Evolutionary conservation across 129 eudicot species (phyloP), one percentile per base, ranked within the genome.

Genomic region (Escallonia rubra): DNA sequence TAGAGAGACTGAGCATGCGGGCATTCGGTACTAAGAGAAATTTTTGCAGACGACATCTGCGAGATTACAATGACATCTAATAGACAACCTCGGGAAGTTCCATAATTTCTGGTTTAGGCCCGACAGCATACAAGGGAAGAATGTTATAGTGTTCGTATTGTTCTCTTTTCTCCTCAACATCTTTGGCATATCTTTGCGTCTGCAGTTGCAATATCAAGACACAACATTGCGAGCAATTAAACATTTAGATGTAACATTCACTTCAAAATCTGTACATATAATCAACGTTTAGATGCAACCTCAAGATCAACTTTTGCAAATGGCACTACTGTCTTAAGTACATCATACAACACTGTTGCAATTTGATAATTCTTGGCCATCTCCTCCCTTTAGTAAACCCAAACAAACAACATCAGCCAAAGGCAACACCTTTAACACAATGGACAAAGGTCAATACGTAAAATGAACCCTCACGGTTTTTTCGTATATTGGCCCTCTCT

Each of bases 311-410:
- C 54, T 77, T 80, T 89, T 59, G 77, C 8, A 45, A 67, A 2
- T 61, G 96, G 99, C 14, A 89, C 95, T 53, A 94, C 90, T 3
- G 97, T 85, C 77, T 63, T 81, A 76, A 94, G 76, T 67, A 94
- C 97, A 75, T 90, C 99, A 79, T 94, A 90, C 80, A 94, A 65
- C 51, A 94, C 99, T 8, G 87, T 71, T 46, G 99, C 97, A 80
- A 85, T 94, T 74, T 87, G 99, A 81, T 75, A 81, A 53, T 77
- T 79, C 85, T 94, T 94, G 53, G 96, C 94, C 96, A 94, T 87
- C 83, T 87, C 93, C 76, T 85, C 97, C 75, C 99, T 94, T 74
- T 6, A 68, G 67, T 50, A 61, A 47, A 58, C 46, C 8, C 16
- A 65, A 67, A 71, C 7, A 68, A 76, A 23, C 68, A 39, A 14